Evolutionary conservation across 2,329 filamentous ascomycete species (phyloP).

Genomic region (Colletotrichum tropicicola): DNA sequence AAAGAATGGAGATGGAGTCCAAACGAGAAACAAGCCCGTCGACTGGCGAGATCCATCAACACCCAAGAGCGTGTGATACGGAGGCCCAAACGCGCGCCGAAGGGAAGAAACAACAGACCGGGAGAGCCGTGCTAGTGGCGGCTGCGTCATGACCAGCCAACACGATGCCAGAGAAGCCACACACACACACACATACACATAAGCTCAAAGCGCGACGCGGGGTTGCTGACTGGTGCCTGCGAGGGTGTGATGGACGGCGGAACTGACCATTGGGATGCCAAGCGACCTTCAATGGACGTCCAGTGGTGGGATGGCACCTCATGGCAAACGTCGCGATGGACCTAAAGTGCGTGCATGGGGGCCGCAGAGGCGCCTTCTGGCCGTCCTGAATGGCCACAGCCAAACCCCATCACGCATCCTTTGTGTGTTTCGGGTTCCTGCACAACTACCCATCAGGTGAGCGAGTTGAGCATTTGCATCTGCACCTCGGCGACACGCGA

Average conservation of each 20-base stretch:
- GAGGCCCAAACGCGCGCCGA: conserved; percentile 11
- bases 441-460: conserved; percentile 20
- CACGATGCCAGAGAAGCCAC: conserved; percentile 15
- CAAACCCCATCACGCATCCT: conserved; percentile 22
- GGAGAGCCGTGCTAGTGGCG: conserved; percentile 16
- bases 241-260: neutral
- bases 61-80: conserved; percentile 5
- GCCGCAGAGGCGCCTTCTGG: conserved; percentile 1
- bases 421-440: conserved; percentile 31
- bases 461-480: conserved; percentile 1
- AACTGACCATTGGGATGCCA: conserved; percentile 20
- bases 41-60: neutral
- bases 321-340: conserved; percentile 14
- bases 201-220: conserved; percentile 25
- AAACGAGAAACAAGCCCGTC: conserved; percentile 9
- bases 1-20: conserved; percentile 9
- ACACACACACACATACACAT: neutral
- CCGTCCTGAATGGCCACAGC: conserved; percentile 19
- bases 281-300: neutral
- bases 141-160: conserved; percentile 26
- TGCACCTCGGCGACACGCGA: neutral
- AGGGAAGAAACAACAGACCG: neutral
- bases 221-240: conserved; percentile 16
- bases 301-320: conserved; percentile 22
- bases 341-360: conserved; percentile 11